Evolutionary conservation across 352 stramenopile species (phyloP), one percentile per base, ranked within the genome.

Genomic region (Blastocystis sp.): DNA sequence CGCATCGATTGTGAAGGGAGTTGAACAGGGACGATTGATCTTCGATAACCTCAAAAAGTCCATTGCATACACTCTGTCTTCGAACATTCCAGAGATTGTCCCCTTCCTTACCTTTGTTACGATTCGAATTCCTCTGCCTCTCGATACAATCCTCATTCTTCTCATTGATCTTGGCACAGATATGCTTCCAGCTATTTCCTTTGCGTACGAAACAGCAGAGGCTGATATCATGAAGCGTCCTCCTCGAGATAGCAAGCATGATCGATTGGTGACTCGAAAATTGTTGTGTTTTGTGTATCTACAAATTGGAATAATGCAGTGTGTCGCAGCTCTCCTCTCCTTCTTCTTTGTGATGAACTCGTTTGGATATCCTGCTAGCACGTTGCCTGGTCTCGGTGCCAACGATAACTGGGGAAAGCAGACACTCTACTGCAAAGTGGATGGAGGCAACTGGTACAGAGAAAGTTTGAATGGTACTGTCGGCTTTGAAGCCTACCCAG

Each of bases 41-140:
- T 98, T 98, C 90, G 94, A 95, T 91, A 98, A 98, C 91, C 91
- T 98, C 45, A 97, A 98, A 90, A 97, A 97, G 87, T 96, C 92
- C 34, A 96, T 98, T 87, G 93, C 92, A 41, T 98, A 98, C 91
- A 95, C 95, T 7, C 92, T 98, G 0, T 93, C 95, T 20, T 93
- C 94, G 76, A 97, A 97, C 91, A 95, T 97, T 50, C 93, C 95
- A 0, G 95, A 98, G 76, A 90, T 96, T 3, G 55, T 47, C 24
- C 81, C 94, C 24, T 96, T 96, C 81, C 90, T 97, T 34, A 90
- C 93, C 30, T 96, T 95, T 91, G 93, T 96, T 20, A 91, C 94
- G 9, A 85, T 98, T 26, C 93, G 93, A 30, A 95, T 96, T 16
- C 95, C 95, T 20, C 91, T 96, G 24, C 94, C 95, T 20, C 90